Evolutionary conservation across 1,284 basidiomycete genomes (phyloP), one percentile per base, ranked within the genome.

Genomic region (Mycosarcoma mackinlayi): DNA sequence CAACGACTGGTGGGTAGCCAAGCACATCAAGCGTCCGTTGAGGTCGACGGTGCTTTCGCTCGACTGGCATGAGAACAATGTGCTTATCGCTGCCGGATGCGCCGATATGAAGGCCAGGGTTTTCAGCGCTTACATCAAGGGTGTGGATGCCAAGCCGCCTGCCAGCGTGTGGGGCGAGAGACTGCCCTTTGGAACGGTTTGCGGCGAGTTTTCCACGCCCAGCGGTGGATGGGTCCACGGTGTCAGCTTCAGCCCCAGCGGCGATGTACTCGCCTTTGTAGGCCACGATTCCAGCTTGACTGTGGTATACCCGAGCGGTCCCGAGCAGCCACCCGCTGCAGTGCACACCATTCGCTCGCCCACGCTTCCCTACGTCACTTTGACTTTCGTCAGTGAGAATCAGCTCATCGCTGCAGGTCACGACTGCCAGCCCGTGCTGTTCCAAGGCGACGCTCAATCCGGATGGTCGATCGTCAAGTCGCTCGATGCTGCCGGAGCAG

Each of bases 1-100:
- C 62, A 95, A 93, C 85, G 92, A 99, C 83, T 99, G 96, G 96
- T 99, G 96, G 96, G 93, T 97, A 3, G 91, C 94, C 19, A 94
- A 93, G 83, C 91, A 93, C 77, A 86, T 99, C 84, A 98, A 98
- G 89, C 97, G 97, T 84, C 96, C 96, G 13, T 89, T 96, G 62
- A 85, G 92, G 69, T 92, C 91, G 13, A 99, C 96, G 0, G 94
- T 99, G 7, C 87, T 98, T 25, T 89, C 90, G 10, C 85, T 99
- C 76, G 95, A 98, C 78, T 95, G 95, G 95, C 95, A 98, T 83
- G 94, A 95, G 35, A 98, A 95, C 86, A 94, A 93, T 79, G 92
- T 98, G 10, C 86, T 98, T 11, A 88, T 98, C 21, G 95, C 94
- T 4, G 91, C 95, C 24, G 95, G 95, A 16, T 90, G 91, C 56